Evolutionary conservation across 305 asterid genomes (phyloP).

Genomic region (Striga hermonthica): DNA sequence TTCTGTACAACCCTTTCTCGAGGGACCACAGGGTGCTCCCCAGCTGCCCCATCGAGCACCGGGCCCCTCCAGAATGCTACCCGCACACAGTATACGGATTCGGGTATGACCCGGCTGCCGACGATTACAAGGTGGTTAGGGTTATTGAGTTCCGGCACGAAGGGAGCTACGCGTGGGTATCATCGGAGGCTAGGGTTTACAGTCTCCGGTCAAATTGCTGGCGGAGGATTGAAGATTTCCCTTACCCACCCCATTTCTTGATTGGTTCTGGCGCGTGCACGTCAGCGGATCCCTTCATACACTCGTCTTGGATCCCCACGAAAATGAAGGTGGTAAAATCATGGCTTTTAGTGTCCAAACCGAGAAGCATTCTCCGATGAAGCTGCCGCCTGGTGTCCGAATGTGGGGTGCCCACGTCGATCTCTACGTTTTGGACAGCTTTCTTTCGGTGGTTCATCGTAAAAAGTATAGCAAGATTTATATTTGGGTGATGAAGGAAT

Average conservation of each 20-base stretch:
- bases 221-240: conserved; percentile 45
- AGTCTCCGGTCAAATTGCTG: conserved; percentile 55
- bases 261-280: conserved; percentile 36
- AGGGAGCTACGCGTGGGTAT: conserved; percentile 33
- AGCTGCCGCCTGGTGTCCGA: conserved; percentile 37
- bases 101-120: conserved; percentile 48
- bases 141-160: conserved; percentile 48
- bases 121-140: conserved; percentile 71
- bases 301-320: conserved; percentile 30
- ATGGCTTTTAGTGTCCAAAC: conserved; percentile 47
- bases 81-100: conserved; percentile 42
- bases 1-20: too few relatives aligned
- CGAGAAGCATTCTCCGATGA: conserved; percentile 40
- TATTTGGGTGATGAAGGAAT: conserved; percentile 43
- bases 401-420: conserved; percentile 29
- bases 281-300: conserved; percentile 49
- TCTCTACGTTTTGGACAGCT: conserved; percentile 46
- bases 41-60: background rate
- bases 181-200: conserved; percentile 45
- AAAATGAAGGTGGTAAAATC: conserved; percentile 22
- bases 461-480: conserved; percentile 31
- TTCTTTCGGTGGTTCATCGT: conserved; percentile 44
- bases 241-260: conserved; percentile 50
- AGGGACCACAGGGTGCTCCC: conserved; percentile 35
- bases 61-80: conserved; percentile 25